Evolutionary conservation across 345 rosid species (phyloP), one percentile per base, ranked within the genome.

Genomic region (Isatis tinctoria): DNA sequence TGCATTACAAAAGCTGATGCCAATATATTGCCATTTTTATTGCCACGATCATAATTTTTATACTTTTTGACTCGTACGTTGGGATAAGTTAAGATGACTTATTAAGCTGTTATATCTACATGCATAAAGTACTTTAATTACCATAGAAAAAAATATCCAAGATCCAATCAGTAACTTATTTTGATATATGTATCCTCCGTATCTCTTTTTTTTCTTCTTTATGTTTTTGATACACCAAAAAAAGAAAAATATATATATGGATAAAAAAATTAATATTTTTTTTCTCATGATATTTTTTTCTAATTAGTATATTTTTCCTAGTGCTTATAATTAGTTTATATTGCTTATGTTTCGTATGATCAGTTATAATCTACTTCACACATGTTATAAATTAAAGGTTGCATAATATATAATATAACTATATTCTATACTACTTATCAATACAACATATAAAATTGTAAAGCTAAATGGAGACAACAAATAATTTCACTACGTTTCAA

Each of bases 1-100:
- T 73, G 77, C 12, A 24, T 73, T 73, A 33, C 48, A 41, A 65
- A 73, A 33, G 57, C 39, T 43, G 65, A 54, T 44, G 65, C 10
- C 58, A n/a, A 65, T 24, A 12, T 32, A 4, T 28, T 63, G 24
- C 64, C 70, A n/a, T n/a, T n/a, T 41, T 52, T 47, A 20, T 18
- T 51, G 8, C 32, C 57, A 51, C 57, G 9, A 51, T 51, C 32
- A 48, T 51, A 11, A 51, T 22, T 28, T 30, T 27, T 27, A 9
- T 35, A 44, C 26, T 51, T 18, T 10, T 54, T 16, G 14, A 13
- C 16, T 51, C 1, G n/a, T n/a, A n/a, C n/a, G 32, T 27, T 20
- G 75, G 27, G 65, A 40, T 73, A 22, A 49, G 77, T 73, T 57
- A 54, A 44, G 36, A 52, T 53, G 36, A 35, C 44, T 52, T 63